These are phyloP conservation scores for Ophiostoma himal-ulmi DNA, from an alignment of 2,329 filamentous ascomycete genomes.

Conservation along the genomic window DNA sequence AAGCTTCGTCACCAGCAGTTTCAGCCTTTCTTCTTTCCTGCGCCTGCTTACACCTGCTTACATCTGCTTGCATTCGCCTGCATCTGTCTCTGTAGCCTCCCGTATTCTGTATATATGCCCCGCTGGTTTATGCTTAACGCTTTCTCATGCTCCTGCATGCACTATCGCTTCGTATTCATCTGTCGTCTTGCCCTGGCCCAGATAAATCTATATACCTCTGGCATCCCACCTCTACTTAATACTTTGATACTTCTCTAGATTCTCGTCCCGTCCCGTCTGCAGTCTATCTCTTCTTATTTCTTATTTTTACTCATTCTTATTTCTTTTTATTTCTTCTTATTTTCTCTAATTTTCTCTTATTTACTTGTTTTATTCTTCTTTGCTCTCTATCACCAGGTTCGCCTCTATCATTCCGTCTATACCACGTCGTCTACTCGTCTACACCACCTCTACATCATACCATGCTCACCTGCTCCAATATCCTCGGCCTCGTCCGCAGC, in stretches of 20 bases:
- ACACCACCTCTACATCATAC: not conserved
- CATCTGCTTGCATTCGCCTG: not conserved
- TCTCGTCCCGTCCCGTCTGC: not conserved
- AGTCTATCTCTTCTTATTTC: not conserved
- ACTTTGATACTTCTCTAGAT: not conserved
- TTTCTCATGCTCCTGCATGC: not conserved
- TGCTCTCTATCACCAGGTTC: not conserved
- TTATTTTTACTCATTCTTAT: not conserved
- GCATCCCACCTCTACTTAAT: not conserved
- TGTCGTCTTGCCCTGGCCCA: not conserved
- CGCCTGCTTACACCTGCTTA: not conserved
- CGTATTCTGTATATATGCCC: not conserved
- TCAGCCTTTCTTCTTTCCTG: not conserved
- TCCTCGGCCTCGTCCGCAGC: slow-evolving; percentile 2
- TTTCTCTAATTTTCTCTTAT: not conserved
- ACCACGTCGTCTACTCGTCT: not conserved
- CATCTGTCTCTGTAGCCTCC: not conserved
- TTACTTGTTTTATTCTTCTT: not conserved
- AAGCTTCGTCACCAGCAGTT: slow-evolving; percentile 5
- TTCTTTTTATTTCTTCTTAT: not conserved
- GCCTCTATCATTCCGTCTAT: not conserved
- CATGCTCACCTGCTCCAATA: slow-evolving; percentile 1
- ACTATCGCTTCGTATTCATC: slow-evolving; percentile 7
- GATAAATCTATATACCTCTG: not conserved
- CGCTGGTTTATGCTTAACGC: not conserved